phyloP scores from a whole-genome alignment of 78 protist genomes.

The slime mould (Dictyostelium discoideum) region dicty_2.7 NC_007091.3:1142001-1142500 shows the following conservation, averaged over 20 bases:
- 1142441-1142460: conserved; percentile 91
- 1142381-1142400: conserved; percentile 91
- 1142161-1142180: background rate
- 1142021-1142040: conserved; percentile 87
- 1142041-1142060: conserved; percentile 74
- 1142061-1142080: conserved; percentile 67
- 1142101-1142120: conserved; percentile 61
- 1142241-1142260: conserved; percentile 13
- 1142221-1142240: conserved; percentile 25
- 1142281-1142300: conserved; percentile 98
- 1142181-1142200: conserved; percentile 1
- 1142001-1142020: conserved; percentile 85
- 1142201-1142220: conserved; percentile 63
- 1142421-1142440: conserved; percentile 92
- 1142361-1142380: conserved; percentile 94
- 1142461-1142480: conserved; percentile 52
- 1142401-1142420: conserved; percentile 88
- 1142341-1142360: conserved; percentile 96
- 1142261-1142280: conserved; percentile 82
- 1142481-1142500: conserved; percentile 87
- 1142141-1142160: background rate
- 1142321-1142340: conserved; percentile 95
- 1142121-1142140: background rate
- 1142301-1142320: conserved; percentile 96
- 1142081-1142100: conserved; percentile 96